Evolutionary conservation across 1,284 basidiomycete genomes (phyloP), one percentile per base, ranked within the genome.

Genomic region (Marasmius tenuissimus): DNA sequence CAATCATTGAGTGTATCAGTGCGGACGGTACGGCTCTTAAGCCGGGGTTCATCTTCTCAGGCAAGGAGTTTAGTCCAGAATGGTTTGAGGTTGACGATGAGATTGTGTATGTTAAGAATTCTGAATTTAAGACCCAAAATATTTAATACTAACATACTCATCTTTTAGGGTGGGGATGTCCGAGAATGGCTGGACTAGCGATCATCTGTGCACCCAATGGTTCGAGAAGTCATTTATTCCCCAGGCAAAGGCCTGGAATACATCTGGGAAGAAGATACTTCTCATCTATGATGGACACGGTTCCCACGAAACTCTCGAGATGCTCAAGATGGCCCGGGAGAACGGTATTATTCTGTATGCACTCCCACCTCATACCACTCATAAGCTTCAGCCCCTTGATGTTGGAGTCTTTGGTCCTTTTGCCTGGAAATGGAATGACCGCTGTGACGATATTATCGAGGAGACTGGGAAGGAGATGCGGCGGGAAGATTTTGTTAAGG

Each of bases 161-260:
- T 40, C 42, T 66, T 63, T 57, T 56, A 65, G 65, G 8, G 61
- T 65, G 3, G 7, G n/a, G 2, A 39, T 45, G 7, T 75, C 77
- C 1, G 62, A 68, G 20, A 78, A 75, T 66, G 75, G 79, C 0
- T 81, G 78, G 79, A 80, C 77, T 1, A 67, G 73, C 62, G 67
- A 79, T 47, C 57, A 67, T n/a, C 58, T 76, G 1, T 68, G 72
- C 27, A 10, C 50, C 1, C 47, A 73, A 16, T 80, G 76, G 76
- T 73, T 77, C n/a, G 27, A 70, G 56, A 63, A 72, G 40, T 53
- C 58, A 1, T 80, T 79, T 60, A 70, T 76, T 40, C 77, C 75
- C 18, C 60, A 69, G 47, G 67, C 69, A 27, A 27, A 27, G 27
- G 18, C 65, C 37, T 14, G 64, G 34, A 70, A 72, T 49, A 65